These are phyloP conservation scores for Suillus decipiens DNA, from an alignment of 768 basidiomycete genomes.

Conservation along the genomic window DNA sequence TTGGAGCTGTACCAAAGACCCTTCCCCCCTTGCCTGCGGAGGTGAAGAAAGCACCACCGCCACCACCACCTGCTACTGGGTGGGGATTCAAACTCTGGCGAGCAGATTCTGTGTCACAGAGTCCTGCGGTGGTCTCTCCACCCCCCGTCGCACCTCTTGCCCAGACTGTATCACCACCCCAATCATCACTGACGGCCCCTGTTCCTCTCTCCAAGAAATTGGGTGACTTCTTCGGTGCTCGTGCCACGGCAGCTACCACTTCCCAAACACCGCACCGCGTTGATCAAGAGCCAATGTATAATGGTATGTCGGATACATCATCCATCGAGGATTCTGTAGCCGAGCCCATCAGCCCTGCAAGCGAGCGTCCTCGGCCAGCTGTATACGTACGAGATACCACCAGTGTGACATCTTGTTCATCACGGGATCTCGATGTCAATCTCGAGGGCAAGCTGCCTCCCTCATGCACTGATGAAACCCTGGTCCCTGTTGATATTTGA, in stretches of 20 bases:
- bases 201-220: constrained; percentile 64
- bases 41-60: constrained; percentile 28
- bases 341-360: constrained; percentile 36
- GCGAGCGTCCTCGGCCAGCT: constrained; percentile 26
- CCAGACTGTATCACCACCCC: constrained; percentile 22
- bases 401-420: constrained; percentile 29
- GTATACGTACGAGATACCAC: constrained; percentile 34
- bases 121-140: constrained; percentile 24
- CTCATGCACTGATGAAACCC: constrained; percentile 18
- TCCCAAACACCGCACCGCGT: constrained; percentile 25
- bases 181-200: constrained; percentile 28
- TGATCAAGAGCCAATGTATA: constrained; percentile 28
- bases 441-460: constrained; percentile 31
- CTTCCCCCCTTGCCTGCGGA: constrained; percentile 30
- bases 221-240: constrained; percentile 68
- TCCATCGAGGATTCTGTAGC: constrained; percentile 38
- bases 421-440: constrained; percentile 29
- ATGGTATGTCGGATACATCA: constrained; percentile 35
- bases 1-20: constrained; percentile 42
- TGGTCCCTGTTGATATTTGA: constrained; percentile 34
- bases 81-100: constrained; percentile 80
- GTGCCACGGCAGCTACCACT: constrained; percentile 42
- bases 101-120: constrained; percentile 37
- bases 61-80: constrained; percentile 37
- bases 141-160: constrained; percentile 11